Evolutionary conservation across 1,139 yeast species (phyloP), one percentile per base, ranked within the genome.

Genomic region (Scheffersomyces segobiensis): DNA sequence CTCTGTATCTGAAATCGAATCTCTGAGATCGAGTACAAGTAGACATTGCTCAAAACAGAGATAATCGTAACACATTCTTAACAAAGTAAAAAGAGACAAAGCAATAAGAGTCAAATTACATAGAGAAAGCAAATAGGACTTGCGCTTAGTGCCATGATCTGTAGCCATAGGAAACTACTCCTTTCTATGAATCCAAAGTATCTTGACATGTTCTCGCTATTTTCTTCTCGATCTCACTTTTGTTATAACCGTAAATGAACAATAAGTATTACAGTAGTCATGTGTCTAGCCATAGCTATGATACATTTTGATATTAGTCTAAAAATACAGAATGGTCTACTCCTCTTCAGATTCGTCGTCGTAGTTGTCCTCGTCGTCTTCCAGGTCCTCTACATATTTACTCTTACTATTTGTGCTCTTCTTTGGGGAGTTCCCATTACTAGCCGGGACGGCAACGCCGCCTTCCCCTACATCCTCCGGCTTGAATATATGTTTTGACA

Each of bases 401-500:
- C 47, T 48, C 53, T 52, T 42, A 39, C 48, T 52, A 46, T 3
- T 53, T 21, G 20, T 10, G 49, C 17, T 52, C 46, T 47, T 53
- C 32, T 19, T 19, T 8, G 20, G 22, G 17, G 20, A 21, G 17
- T 32, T 53, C 19, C 54, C 26, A 3, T 46, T 24, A 3, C 14
- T 18, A 17, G n/a, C 6, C 7, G n/a, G 21, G 24, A 50, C 49
- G 50, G 48, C 24, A 48, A 54, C n/a, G 50, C 52, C 55, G 52
- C 39, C 46, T 46, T 21, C 51, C 26, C 50, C 57, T 7, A 56
- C 59, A 48, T 79, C 85, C 10, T 77, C 85, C 49, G 79, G 80
- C 59, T 75, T 79, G 62, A 71, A 80, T 42, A 89, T 68, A 70
- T 88, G 93, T 20, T 78, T 72, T 48, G 84, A 73, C 56, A 87